Evolutionary conservation across 148 eudicot genomes (phyloP).

Genomic region (Rhododendron mucronatum): DNA sequence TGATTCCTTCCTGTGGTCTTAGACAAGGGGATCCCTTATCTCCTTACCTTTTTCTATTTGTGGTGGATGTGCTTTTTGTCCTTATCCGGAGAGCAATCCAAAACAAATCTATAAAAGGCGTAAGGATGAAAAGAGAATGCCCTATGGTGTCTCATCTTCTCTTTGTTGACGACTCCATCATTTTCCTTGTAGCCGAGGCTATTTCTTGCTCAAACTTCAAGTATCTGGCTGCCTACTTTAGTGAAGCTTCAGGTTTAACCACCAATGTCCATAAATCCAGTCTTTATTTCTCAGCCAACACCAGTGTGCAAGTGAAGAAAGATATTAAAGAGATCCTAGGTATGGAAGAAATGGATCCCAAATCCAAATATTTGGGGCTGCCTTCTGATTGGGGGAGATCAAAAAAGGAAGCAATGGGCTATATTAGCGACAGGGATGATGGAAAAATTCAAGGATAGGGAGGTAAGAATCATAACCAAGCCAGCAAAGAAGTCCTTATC

Average conservation of each 20-base stretch:
- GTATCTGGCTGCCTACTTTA: not conserved
- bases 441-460: not conserved
- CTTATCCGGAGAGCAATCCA: too few relatives aligned
- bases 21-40: not conserved
- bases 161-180: not conserved
- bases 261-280: not conserved
- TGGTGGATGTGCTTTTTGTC: not conserved
- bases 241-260: not conserved
- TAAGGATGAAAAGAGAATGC: not conserved
- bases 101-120: fast-evolving
- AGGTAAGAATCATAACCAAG: too few relatives aligned
- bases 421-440: not conserved
- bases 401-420: not conserved
- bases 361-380: not conserved
- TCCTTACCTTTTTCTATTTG: not conserved
- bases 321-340: not conserved
- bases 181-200: not conserved
- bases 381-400: not conserved
- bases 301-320: not conserved
- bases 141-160: not conserved
- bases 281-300: not conserved
- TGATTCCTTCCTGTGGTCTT: not conserved
- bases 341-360: not conserved
- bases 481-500: not conserved
- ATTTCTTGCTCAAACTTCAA: not conserved